phyloP scores from a whole-genome alignment of 352 stramenopile species.

The Elongisporangium senticosum region DNA sequence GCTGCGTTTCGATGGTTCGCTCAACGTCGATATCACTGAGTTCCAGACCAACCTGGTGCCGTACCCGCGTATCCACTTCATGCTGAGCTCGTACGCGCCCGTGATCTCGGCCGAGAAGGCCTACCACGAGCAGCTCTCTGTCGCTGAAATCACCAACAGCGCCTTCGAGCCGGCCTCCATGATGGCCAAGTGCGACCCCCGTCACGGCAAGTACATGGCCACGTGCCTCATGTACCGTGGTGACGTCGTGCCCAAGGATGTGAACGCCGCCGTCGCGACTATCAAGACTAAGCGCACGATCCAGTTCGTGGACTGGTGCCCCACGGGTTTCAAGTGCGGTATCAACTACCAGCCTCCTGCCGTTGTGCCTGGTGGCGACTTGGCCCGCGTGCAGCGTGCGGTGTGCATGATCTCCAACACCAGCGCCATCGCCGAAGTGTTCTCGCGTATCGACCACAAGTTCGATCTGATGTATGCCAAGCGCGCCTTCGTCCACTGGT shows the following conservation, averaged over 20 bases:
- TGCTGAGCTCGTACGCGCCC: slow-evolving; percentile 96
- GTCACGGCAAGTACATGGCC: slow-evolving; percentile 97
- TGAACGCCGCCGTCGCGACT: slow-evolving; percentile 66
- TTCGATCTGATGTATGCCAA: slow-evolving; percentile 99
- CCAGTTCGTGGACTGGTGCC: slow-evolving; percentile 96
- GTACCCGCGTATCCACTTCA: slow-evolving; percentile 97
- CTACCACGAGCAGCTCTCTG: slow-evolving; percentile 93
- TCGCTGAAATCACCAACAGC: slow-evolving; percentile 96
- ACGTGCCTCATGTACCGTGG: slow-evolving; percentile 95
- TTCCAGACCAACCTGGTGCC: slow-evolving; percentile 98
- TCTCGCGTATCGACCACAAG: slow-evolving; percentile 97
- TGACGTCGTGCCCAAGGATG: slow-evolving; percentile 85
- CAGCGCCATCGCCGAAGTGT: slow-evolving; percentile 95
- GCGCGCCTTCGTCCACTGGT: slow-evolving; percentile 98
- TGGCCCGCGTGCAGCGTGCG: slow-evolving; percentile 93
- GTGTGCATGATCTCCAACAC: slow-evolving; percentile 98
- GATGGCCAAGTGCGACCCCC: slow-evolving; percentile 98
- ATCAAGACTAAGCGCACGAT: slow-evolving; percentile 97
- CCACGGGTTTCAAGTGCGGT: slow-evolving; percentile 94
- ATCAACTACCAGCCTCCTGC: slow-evolving; percentile 95
- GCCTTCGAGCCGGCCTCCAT: slow-evolving; percentile 95
- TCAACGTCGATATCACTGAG: slow-evolving; percentile 97
- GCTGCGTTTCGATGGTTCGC: slow-evolving; percentile 92
- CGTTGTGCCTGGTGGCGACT: slow-evolving; percentile 92
- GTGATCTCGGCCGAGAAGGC: slow-evolving; percentile 95